Percentiles rank a stretch among this genome's conserved stretches.
Evolutionary conservation across 257 asterid genomes (phyloP).

Genomic region (Primulina eburnea): DNA sequence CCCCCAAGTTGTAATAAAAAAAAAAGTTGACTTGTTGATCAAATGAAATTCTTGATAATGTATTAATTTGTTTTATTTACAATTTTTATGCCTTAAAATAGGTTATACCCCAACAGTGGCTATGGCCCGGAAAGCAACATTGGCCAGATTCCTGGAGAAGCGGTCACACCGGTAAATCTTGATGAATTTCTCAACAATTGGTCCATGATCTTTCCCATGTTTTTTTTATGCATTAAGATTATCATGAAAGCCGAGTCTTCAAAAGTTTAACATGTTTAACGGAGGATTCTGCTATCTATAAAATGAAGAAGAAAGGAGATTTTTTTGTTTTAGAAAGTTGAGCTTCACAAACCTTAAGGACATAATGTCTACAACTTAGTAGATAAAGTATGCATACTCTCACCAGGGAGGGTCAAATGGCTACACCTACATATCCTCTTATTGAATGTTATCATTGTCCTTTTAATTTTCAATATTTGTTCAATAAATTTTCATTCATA

Average conservation of each 20-base stretch:
- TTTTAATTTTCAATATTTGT: too few relatives aligned
- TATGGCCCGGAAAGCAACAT: neutral
- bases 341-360: neutral
- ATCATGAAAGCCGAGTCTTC: too few relatives aligned
- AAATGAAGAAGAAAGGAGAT: neutral
- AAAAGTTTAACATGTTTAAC: too few relatives aligned
- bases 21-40: neutral
- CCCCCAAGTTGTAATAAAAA: neutral
- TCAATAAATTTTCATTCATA: neutral
- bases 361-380: neutral
- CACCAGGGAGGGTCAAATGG: too few relatives aligned
- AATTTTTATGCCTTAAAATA: neutral
- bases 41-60: neutral
- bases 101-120: neutral
- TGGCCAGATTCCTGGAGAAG: constrained; percentile 1
- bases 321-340: too few relatives aligned
- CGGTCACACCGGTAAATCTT: neutral
- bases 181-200: neutral
- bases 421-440: too few relatives aligned
- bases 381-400: too few relatives aligned
- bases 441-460: too few relatives aligned
- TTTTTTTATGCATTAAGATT: too few relatives aligned
- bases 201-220: neutral
- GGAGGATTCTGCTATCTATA: too few relatives aligned
- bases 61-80: too few relatives aligned